Percentiles rank a stretch among this genome's conserved stretches.
Evolutionary conservation across 345 rosid genomes (phyloP).

Genomic region (Psidium friedrichsthalianum): DNA sequence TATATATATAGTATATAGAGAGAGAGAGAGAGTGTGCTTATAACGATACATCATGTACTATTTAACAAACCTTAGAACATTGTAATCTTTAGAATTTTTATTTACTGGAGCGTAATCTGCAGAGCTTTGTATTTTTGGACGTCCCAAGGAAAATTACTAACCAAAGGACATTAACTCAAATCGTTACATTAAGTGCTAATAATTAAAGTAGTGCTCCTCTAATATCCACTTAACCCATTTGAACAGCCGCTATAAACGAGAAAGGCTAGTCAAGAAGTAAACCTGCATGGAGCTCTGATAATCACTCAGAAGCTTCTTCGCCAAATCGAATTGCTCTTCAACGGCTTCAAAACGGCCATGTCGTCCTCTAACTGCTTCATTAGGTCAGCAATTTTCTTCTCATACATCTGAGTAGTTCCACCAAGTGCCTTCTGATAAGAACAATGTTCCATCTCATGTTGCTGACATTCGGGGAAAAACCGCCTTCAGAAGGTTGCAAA

Average conservation of each 20-base stretch:
- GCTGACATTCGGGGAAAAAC: constrained; percentile 15
- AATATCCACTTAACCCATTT: background rate
- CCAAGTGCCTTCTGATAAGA: constrained; percentile 57
- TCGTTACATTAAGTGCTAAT: background rate
- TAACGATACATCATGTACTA: background rate
- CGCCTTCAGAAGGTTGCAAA: background rate
- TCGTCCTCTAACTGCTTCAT: constrained; percentile 45
- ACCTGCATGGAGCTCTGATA: constrained; percentile 53
- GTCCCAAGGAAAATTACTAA: background rate
- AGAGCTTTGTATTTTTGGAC: background rate
- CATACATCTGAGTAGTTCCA: constrained; percentile 54
- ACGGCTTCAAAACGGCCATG: constrained; percentile 27
- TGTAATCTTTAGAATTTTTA: background rate
- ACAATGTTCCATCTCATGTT: constrained; percentile 41
- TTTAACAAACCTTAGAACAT: background rate
- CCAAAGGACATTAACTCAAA: background rate
- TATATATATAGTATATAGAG: background rate
- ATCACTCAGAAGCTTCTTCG: constrained; percentile 37
- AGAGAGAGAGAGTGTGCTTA: background rate
- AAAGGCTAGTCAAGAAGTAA: constrained; percentile 1
- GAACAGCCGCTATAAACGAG: background rate
- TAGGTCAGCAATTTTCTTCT: constrained; percentile 54
- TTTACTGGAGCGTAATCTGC: background rate
- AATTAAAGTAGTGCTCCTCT: background rate
- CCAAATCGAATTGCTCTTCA: constrained; percentile 39